A percentile compares a stretch with the other conserved stretches of the same genome.
Conservation (phyloP, 306 rosid species). For the Begonia loranthoides region DNA sequence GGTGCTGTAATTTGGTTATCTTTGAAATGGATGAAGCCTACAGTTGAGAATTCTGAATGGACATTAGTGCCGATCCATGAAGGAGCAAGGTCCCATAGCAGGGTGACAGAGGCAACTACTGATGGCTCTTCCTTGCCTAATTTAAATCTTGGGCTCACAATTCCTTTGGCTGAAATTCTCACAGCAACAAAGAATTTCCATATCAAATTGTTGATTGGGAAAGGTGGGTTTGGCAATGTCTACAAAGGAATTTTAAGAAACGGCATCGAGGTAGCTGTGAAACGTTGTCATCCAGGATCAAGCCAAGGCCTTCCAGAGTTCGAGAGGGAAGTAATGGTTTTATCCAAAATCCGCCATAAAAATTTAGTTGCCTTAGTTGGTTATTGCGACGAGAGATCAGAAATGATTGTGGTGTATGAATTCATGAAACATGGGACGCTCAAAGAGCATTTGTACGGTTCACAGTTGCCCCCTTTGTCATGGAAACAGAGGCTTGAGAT, state of each 20-base stretch:
- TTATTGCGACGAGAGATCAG: slow-evolving; percentile 36
- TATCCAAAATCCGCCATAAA: slow-evolving; percentile 36
- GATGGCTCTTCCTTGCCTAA: slow-evolving; percentile 13
- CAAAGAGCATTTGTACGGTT: slow-evolving; percentile 31
- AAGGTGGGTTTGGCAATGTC: slow-evolving; percentile 47
- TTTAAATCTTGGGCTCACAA: slow-evolving; percentile 26
- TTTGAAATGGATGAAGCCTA: slow-evolving; percentile 16
- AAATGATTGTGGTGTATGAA: slow-evolving; percentile 46
- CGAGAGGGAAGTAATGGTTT: slow-evolving; percentile 31
- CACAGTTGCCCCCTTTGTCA: slow-evolving; percentile 22
- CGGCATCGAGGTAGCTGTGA: slow-evolving; percentile 34
- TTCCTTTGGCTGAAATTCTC: slow-evolving; percentile 24
- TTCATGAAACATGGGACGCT: slow-evolving; percentile 40
- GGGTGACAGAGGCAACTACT: slow-evolving; percentile 10
- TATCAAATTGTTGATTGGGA: slow-evolving; percentile 18
- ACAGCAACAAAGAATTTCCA: slow-evolving; percentile 28
- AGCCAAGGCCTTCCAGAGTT: slow-evolving; percentile 42
- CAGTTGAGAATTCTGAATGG: slow-evolving; percentile 19
- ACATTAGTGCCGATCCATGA: slow-evolving; percentile 18
- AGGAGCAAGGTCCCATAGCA: slow-evolving; percentile 31
- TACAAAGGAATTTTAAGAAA: slow-evolving; percentile 20
- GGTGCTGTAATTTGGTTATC: slow-evolving; percentile 5
- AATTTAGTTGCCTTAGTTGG: slow-evolving; percentile 46
- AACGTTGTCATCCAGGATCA: slow-evolving; percentile 34
- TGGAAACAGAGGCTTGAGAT: slow-evolving; percentile 51